A percentile compares a stretch with the other conserved stretches of the same genome.
phyloP scores from a whole-genome alignment of 306 rosid genomes.

The Mucuna pruriens region DNA sequence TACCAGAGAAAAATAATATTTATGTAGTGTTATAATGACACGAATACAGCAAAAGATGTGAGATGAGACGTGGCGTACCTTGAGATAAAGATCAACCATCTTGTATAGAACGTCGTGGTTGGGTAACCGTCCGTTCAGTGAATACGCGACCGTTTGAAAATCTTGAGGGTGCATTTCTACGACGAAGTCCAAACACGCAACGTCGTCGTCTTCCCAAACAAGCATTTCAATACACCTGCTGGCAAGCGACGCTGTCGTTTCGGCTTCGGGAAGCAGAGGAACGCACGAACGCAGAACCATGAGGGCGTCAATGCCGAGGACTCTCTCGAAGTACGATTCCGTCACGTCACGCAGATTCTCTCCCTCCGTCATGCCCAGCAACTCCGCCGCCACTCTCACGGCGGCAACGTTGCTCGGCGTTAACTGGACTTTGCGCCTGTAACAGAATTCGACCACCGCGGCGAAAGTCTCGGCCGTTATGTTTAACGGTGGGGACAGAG shows the following conservation, averaged over 20 bases:
- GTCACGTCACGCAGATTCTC: slow-evolving; percentile 57
- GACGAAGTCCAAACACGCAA: slow-evolving; percentile 47
- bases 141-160: slow-evolving; percentile 60
- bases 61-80: slow-evolving; percentile 50
- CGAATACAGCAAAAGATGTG: background rate
- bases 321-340: slow-evolving; percentile 58
- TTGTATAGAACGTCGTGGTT: slow-evolving; percentile 73
- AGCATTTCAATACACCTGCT: slow-evolving; percentile 76
- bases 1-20: too few relatives aligned
- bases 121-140: slow-evolving; percentile 51
- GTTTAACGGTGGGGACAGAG: slow-evolving; percentile 77
- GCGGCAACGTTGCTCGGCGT: slow-evolving; percentile 74
- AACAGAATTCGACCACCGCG: slow-evolving; percentile 72
- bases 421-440: slow-evolving; percentile 55
- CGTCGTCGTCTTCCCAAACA: slow-evolving; percentile 40
- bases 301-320: slow-evolving; percentile 55
- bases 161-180: slow-evolving; percentile 51
- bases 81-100: slow-evolving; percentile 65
- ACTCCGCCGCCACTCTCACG: slow-evolving; percentile 76
- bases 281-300: slow-evolving; percentile 74
- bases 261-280: slow-evolving; percentile 80
- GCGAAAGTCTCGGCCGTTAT: slow-evolving; percentile 72
- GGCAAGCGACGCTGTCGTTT: slow-evolving; percentile 67
- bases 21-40: too few relatives aligned
- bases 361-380: slow-evolving; percentile 69